Evolutionary conservation across 2,329 filamentous ascomycete species (phyloP).

Genomic region (Plectosphaerella sp.): DNA sequence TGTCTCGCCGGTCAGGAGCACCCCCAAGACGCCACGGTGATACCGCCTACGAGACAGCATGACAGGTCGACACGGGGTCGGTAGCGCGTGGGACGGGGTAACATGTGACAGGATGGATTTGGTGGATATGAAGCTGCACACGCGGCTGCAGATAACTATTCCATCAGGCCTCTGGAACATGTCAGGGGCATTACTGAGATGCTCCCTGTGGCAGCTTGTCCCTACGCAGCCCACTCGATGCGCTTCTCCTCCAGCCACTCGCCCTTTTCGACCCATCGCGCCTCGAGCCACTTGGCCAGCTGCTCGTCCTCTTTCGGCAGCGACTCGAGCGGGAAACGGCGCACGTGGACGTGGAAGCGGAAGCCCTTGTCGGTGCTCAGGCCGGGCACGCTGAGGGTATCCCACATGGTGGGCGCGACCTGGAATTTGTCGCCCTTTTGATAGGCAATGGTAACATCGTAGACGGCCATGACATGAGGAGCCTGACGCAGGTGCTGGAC

Average conservation of each 20-base stretch:
- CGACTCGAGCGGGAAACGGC: constrained; percentile 42
- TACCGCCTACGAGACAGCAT: background rate
- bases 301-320: constrained; percentile 42
- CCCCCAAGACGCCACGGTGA: background rate
- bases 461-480: constrained; percentile 47
- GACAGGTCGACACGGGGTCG: background rate
- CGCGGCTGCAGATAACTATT: too few species aligned
- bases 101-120: background rate
- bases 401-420: constrained; percentile 46
- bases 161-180: background rate
- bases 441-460: constrained; percentile 53
- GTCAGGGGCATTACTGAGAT: background rate
- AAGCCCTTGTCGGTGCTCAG: constrained; percentile 35
- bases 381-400: constrained; percentile 37
- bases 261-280: constrained; percentile 49
- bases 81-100: background rate
- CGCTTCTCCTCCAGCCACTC: constrained; percentile 42
- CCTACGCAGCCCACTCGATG: constrained; percentile 28
- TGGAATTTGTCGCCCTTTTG: constrained; percentile 37
- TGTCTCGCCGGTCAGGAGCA: too few species aligned
- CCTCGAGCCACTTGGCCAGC: constrained; percentile 48
- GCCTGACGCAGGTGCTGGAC: constrained; percentile 50
- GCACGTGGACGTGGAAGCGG: constrained; percentile 45
- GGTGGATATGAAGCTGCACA: background rate
- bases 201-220: background rate